Evolutionary conservation across 2,329 filamentous ascomycete genomes (phyloP).

Genomic region (Pyrenophora tritici-repentis): DNA sequence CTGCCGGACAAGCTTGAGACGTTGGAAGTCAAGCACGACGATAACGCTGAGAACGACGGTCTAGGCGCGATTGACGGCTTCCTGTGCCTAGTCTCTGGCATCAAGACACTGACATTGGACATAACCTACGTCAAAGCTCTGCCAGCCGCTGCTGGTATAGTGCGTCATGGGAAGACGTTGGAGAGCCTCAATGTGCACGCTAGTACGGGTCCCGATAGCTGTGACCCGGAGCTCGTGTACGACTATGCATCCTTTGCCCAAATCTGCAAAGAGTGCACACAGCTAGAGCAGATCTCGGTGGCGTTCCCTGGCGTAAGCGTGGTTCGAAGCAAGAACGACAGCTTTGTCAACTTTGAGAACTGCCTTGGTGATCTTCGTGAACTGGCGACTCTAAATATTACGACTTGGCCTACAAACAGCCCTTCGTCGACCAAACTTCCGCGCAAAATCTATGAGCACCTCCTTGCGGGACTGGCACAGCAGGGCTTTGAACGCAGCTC

Average conservation of each 20-base stretch:
- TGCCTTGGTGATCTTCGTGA: constrained; percentile 47
- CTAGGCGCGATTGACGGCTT: constrained; percentile 55
- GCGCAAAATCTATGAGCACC: constrained; percentile 52
- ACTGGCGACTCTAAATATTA: constrained; percentile 55
- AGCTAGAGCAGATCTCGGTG: constrained; percentile 54
- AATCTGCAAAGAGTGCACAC: constrained; percentile 52
- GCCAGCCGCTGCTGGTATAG: constrained; percentile 51
- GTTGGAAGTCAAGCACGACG: constrained; percentile 54
- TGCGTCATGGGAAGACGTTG: constrained; percentile 53
- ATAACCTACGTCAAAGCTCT: constrained; percentile 49
- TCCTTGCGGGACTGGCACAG: constrained; percentile 50
- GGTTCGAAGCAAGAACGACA: constrained; percentile 48
- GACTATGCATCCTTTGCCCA: constrained; percentile 51
- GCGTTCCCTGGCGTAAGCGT: constrained; percentile 54
- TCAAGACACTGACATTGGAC: constrained; percentile 53
- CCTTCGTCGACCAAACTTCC: constrained; percentile 49
- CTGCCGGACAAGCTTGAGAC: constrained; percentile 53
- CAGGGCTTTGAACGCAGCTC: constrained; percentile 43
- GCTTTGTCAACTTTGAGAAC: constrained; percentile 52
- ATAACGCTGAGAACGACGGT: constrained; percentile 54
- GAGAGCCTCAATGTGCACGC: constrained; percentile 53
- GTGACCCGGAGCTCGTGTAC: constrained; percentile 52
- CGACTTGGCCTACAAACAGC: constrained; percentile 54
- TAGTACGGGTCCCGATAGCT: constrained; percentile 41
- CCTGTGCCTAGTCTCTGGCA: constrained; percentile 52